Conservation (phyloP, 345 rosid species). For the Pseudoturritis turrita region DNA sequence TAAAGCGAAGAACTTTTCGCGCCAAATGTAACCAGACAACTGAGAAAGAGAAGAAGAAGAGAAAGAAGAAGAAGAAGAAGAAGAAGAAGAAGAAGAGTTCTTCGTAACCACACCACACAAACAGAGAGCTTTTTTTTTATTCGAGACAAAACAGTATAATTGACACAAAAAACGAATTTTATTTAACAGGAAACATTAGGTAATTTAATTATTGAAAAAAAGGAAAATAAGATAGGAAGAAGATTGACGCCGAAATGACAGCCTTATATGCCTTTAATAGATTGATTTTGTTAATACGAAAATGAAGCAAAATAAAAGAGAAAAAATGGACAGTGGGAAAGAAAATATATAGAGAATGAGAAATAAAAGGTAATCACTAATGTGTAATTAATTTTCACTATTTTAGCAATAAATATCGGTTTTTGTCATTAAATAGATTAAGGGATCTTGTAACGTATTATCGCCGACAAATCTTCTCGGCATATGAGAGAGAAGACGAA, state of each 20-base stretch:
- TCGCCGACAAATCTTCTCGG: conserved; percentile 30
- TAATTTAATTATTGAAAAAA: background rate
- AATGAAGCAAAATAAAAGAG: background rate
- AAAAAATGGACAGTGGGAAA: background rate
- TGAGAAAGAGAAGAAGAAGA: background rate
- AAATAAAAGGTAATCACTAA: conserved; percentile 5
- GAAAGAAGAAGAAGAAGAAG: background rate
- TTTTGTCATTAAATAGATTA: conserved; percentile 5
- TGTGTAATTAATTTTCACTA: background rate
- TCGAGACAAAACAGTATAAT: conserved; percentile 18
- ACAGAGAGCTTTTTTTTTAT: conserved; percentile 1
- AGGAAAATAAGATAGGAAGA: conserved; percentile 20
- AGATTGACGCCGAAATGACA: conserved; percentile 33
- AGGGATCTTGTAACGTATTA: conserved; percentile 18
- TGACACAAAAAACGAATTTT: conserved; percentile 6
- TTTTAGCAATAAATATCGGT: conserved; percentile 4
- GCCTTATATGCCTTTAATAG: conserved; percentile 13
- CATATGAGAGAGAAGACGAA: background rate
- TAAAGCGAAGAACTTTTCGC: conserved; percentile 29
- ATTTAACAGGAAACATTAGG: background rate
- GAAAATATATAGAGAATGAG: background rate
- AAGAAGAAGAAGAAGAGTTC: conserved; percentile 12
- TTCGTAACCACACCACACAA: conserved; percentile 19
- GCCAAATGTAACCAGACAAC: conserved; percentile 22
- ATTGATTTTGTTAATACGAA: conserved; percentile 3